phyloP scores from a whole-genome alignment of 768 basidiomycete species.

The Paxillus ammoniavirescens region DNA sequence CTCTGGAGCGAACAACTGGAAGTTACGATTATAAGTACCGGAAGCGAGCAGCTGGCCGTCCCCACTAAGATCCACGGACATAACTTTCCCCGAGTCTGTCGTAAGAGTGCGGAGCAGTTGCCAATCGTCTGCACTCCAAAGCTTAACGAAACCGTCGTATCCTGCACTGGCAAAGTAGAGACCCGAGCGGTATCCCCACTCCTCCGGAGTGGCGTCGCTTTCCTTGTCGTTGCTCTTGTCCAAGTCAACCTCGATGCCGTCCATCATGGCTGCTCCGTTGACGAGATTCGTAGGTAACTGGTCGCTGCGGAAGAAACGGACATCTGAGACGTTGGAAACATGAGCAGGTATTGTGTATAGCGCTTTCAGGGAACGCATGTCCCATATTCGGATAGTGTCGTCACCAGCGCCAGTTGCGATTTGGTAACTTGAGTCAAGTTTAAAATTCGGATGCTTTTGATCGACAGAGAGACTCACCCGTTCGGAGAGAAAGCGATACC shows the following conservation, averaged over 20 bases:
- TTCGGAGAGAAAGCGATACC: slow-evolving; percentile 93
- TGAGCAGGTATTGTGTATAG: slow-evolving; percentile 96
- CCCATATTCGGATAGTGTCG: slow-evolving; percentile 98
- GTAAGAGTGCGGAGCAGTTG: slow-evolving; percentile 83
- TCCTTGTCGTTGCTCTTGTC: slow-evolving; percentile 30
- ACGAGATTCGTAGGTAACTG: slow-evolving; percentile 41
- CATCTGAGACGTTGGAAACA: slow-evolving; percentile 90
- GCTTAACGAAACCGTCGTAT: slow-evolving; percentile 91
- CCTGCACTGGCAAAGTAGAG: slow-evolving; percentile 92
- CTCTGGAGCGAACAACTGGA: slow-evolving; percentile 89
- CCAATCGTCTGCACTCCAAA: slow-evolving; percentile 99
- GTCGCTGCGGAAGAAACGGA: slow-evolving; percentile 86
- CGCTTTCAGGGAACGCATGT: slow-evolving; percentile 90
- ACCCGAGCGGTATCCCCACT: slow-evolving; percentile 82
- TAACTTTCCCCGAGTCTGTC: slow-evolving; percentile 97
- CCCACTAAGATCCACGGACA: slow-evolving; percentile 90
- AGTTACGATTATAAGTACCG: slow-evolving; percentile 92
- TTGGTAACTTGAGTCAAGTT: slow-evolving; percentile 68
- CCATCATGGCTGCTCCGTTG: slow-evolving; percentile 50
- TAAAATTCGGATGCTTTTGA: slow-evolving; percentile 1
- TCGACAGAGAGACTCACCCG: slow-evolving; percentile 56
- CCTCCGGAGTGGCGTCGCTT: slow-evolving; percentile 38
- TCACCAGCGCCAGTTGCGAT: slow-evolving; percentile 96
- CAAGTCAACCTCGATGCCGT: slow-evolving; percentile 35
- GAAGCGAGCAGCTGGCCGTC: slow-evolving; percentile 85